These are phyloP conservation scores for Phytophthora crassamura DNA, from an alignment of 352 stramenopile genomes.

Conservation along the genomic window DNA sequence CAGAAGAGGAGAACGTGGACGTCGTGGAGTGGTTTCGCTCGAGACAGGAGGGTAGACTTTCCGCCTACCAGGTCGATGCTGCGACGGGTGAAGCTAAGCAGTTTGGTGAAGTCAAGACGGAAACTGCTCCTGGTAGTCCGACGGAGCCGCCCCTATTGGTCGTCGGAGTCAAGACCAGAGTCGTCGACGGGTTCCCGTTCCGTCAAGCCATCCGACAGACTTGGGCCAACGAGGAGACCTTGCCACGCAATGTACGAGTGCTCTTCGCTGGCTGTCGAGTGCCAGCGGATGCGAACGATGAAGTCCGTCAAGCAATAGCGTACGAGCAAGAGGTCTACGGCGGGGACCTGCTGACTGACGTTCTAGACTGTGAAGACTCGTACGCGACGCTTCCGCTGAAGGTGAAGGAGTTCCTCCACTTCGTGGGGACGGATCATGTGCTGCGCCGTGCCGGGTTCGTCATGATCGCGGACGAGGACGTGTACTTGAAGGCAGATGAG, in stretches of 20 bases:
- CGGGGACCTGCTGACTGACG: slow-evolving; percentile 55
- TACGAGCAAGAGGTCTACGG: slow-evolving; percentile 42
- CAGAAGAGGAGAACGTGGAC: slow-evolving; percentile 1
- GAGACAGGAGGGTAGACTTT: background rate
- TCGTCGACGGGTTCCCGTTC: slow-evolving; percentile 39
- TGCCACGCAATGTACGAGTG: slow-evolving; percentile 21
- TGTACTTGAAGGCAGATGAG: slow-evolving; percentile 45
- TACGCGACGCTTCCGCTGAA: slow-evolving; percentile 63
- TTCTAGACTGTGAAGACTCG: slow-evolving; percentile 59
- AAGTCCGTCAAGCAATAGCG: slow-evolving; percentile 29
- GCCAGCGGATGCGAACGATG: slow-evolving; percentile 8
- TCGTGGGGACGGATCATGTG: slow-evolving; percentile 27
- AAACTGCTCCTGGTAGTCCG: background rate
- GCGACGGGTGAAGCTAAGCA: slow-evolving; percentile 15
- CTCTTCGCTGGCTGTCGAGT: slow-evolving; percentile 44
- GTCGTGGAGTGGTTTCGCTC: slow-evolving; percentile 30
- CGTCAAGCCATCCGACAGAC: slow-evolving; percentile 52
- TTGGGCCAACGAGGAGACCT: slow-evolving; percentile 33
- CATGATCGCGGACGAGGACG: slow-evolving; percentile 66
- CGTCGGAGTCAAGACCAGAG: slow-evolving; percentile 53
- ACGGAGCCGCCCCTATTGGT: slow-evolving; percentile 32
- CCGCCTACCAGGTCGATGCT: slow-evolving; percentile 18
- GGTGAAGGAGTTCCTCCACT: slow-evolving; percentile 64
- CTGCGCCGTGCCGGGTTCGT: slow-evolving; percentile 42
- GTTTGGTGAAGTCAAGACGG: background rate